phyloP scores from a whole-genome alignment of 1,284 basidiomycete genomes.

The Paramarasmius palmivorus region DNA sequence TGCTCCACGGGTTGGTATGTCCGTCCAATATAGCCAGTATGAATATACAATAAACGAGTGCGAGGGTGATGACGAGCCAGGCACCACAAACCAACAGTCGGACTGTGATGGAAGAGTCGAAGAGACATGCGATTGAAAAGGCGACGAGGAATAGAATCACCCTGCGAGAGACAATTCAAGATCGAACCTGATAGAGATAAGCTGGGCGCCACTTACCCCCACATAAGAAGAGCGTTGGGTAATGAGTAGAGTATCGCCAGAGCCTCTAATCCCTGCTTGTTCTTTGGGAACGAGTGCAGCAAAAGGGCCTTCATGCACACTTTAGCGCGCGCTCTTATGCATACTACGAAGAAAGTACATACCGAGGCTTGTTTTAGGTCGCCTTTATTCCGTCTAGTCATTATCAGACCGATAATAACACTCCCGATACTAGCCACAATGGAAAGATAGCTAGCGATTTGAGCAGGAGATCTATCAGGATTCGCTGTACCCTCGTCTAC shows the following conservation, averaged over 20 bases:
- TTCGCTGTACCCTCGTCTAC: slow-evolving; percentile 26
- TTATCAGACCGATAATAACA: slow-evolving; percentile 37
- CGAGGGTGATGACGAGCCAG: not conserved
- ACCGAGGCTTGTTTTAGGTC: slow-evolving; percentile 34
- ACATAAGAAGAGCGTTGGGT: slow-evolving; percentile 9
- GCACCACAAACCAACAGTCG: not conserved
- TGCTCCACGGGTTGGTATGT: too few species aligned
- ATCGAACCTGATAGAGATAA: too few species aligned
- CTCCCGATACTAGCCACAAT: slow-evolving; percentile 34
- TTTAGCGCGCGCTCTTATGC: not conserved
- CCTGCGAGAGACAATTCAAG: too few species aligned
- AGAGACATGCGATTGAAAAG: slow-evolving; percentile 8
- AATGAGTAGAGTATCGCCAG: slow-evolving; percentile 11
- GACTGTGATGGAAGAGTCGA: not conserved
- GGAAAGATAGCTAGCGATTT: slow-evolving; percentile 39
- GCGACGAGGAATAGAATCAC: slow-evolving; percentile 7
- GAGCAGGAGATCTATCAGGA: slow-evolving; percentile 26
- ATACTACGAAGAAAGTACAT: slow-evolving; percentile 5
- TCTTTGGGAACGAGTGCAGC: not conserved
- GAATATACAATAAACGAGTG: slow-evolving; percentile 8
- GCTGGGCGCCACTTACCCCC: slow-evolving; percentile 10
- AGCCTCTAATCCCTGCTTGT: slow-evolving; percentile 5
- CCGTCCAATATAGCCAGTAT: slow-evolving; percentile 1
- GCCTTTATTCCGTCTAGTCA: slow-evolving; percentile 37
- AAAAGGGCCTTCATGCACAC: not conserved